These are phyloP conservation scores for Botrytis cinerea DNA, from an alignment of 2,329 filamentous ascomycete species.

Conservation along the genomic window DNA sequence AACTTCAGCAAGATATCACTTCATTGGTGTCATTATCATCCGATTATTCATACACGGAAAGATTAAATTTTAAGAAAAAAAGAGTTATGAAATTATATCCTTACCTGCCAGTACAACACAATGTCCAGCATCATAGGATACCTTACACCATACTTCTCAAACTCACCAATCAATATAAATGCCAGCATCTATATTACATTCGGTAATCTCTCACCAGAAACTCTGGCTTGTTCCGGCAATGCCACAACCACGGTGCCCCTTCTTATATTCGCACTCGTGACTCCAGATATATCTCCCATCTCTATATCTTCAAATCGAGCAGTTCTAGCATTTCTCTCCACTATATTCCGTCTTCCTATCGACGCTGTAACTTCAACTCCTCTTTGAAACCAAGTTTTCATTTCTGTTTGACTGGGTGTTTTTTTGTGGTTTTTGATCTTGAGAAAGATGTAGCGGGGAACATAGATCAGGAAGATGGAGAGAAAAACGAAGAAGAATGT, in stretches of 20 bases:
- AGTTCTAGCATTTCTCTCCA: not conserved
- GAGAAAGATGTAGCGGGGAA: conserved; percentile 1
- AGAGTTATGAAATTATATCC: not conserved
- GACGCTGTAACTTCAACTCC: not conserved
- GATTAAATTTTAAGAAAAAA: not conserved
- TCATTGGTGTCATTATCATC: not conserved
- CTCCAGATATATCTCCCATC: not conserved
- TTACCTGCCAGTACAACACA: not conserved
- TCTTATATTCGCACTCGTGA: not conserved
- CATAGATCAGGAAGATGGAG: conserved; percentile 1
- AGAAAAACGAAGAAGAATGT: not conserved
- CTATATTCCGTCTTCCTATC: not conserved
- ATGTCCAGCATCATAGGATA: not conserved
- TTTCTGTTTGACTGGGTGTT: not conserved
- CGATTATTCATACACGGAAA: not conserved
- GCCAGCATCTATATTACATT: not conserved
- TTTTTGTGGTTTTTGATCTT: not conserved
- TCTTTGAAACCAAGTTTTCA: not conserved
- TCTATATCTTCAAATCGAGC: not conserved
- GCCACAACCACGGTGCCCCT: not conserved
- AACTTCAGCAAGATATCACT: accelerated
- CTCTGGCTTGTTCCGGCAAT: not conserved
- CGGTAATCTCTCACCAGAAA: not conserved
- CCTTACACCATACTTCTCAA: not conserved
- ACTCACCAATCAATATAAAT: not conserved